Base-by-base conservation (phyloP, 129 eudicot species). In the Solidago caesia region DNA sequence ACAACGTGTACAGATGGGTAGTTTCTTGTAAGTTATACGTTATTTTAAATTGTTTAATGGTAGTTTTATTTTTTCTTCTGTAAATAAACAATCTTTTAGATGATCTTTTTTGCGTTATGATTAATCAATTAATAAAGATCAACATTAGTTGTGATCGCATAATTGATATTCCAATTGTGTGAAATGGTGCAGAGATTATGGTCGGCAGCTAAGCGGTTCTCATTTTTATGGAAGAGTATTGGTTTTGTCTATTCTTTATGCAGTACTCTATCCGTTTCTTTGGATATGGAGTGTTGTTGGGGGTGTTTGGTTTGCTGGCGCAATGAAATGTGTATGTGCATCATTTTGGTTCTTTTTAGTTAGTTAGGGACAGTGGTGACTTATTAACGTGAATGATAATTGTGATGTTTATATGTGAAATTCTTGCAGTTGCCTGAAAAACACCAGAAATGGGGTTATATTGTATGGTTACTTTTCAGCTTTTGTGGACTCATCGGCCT, bases 391-490 rank as follows among this genome's bases (percentile, higher is more conserved):
- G 7, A 8, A 42, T 14, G 8, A 75, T 76, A 9, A 48, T 12
- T 65, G 71, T 66, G 68, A 79, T 3, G 2, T 43, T 47, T 65
- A 7, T 80, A 43, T 79, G 43, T 41, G 67, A 8, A 41, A 71
- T 64, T 68, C n/a, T 73, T 76, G 78, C 91, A 94, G 99, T 81
- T 94, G 84, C 99, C 99, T 43, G 96, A 85, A 79, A 87, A 88
- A 52, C 91, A 91, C 71, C 96, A 94, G 85, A 88, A 87, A 67
- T 91, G 96, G 89, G 99, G 99, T 26, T 94, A 87, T 76, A 85
- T 88, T 64, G 90, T 88, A 76, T 94, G 99, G 99, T 83, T 94
- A 73, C 88, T 94, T 56, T 90, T 94, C 74, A 94, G 97, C 87
- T 94, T 90, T 53, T 85, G 91, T 80, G 99, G 97, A 70, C 99